Evolutionary conservation across 805 yeast genomes (phyloP).

Genomic region (Tetrapisispora phaffii): DNA sequence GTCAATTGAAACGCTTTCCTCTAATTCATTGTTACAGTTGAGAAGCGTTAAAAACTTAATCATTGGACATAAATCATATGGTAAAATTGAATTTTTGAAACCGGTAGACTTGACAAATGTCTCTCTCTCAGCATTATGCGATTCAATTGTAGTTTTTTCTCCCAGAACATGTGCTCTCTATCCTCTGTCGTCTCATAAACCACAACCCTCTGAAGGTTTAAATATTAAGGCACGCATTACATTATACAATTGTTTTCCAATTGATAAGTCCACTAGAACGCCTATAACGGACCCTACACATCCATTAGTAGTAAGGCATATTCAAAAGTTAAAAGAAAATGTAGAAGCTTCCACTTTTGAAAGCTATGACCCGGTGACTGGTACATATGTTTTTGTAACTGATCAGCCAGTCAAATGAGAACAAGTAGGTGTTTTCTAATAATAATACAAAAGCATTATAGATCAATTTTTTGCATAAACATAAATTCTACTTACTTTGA

Average conservation of each 20-base stretch:
- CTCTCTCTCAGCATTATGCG: conserved; percentile 52
- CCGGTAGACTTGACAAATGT: conserved; percentile 76
- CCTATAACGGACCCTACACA: conserved; percentile 71
- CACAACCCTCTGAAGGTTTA: conserved; percentile 69
- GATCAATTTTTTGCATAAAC: neutral
- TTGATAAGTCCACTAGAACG: conserved; percentile 55
- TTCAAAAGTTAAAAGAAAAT: conserved; percentile 51
- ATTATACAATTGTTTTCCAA: conserved; percentile 71
- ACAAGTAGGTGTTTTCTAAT: too few relatives aligned
- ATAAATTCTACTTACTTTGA: too few relatives aligned
- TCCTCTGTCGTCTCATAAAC: conserved; percentile 53
- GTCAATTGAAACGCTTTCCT: conserved; percentile 47
- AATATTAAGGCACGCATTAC: conserved; percentile 67
- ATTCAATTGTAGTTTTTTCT: conserved; percentile 52
- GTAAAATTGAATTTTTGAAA: conserved; percentile 59
- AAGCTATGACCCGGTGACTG: conserved; percentile 65
- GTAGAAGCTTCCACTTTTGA: conserved; percentile 49
- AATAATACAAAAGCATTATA: too few relatives aligned
- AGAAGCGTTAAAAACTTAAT: conserved; percentile 52
- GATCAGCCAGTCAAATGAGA: conserved; percentile 11
- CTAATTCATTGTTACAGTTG: conserved; percentile 51
- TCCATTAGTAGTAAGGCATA: conserved; percentile 57
- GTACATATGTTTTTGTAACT: conserved; percentile 54
- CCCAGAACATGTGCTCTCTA: conserved; percentile 57
- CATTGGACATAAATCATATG: conserved; percentile 66